Percentiles rank a stretch among this genome's conserved stretches.
Conservation (phyloP, 108 stramenopile species). For the Nitzschia sp. region DNA sequence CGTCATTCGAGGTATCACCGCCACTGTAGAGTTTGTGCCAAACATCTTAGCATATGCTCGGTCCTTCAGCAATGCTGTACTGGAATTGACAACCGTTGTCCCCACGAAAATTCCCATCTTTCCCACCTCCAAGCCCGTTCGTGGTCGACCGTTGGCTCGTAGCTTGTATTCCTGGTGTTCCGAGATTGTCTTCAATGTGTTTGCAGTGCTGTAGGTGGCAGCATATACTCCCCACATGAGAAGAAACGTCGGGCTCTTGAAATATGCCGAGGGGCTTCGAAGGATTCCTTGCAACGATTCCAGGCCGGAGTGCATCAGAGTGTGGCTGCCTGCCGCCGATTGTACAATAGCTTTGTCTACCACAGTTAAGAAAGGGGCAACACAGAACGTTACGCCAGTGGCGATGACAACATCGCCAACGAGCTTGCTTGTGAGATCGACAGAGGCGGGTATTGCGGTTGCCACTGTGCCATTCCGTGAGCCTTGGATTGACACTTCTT, state of each 20-base stretch:
- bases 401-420: constrained; percentile 51
- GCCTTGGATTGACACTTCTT: too few relatives aligned
- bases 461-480: too few relatives aligned
- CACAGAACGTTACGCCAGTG: constrained; percentile 42
- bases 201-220: constrained; percentile 52
- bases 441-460: not conserved
- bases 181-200: constrained; percentile 48
- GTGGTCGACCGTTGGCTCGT: not conserved
- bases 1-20: constrained; percentile 36
- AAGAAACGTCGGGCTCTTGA: constrained; percentile 64
- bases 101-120: constrained; percentile 44
- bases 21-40: constrained; percentile 8
- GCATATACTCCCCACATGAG: constrained; percentile 75
- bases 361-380: constrained; percentile 57
- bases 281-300: constrained; percentile 30
- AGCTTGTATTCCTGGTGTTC: constrained; percentile 38
- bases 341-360: constrained; percentile 65
- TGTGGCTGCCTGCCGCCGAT: constrained; percentile 42
- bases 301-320: constrained; percentile 18
- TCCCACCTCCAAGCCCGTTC: not conserved
- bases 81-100: constrained; percentile 52
- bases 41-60: constrained; percentile 55
- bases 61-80: constrained; percentile 54
- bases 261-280: constrained; percentile 29
- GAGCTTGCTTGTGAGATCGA: constrained; percentile 23